Conservation (phyloP, 1,139 yeast species). For the Nakaseomyces nivariensis region DNA sequence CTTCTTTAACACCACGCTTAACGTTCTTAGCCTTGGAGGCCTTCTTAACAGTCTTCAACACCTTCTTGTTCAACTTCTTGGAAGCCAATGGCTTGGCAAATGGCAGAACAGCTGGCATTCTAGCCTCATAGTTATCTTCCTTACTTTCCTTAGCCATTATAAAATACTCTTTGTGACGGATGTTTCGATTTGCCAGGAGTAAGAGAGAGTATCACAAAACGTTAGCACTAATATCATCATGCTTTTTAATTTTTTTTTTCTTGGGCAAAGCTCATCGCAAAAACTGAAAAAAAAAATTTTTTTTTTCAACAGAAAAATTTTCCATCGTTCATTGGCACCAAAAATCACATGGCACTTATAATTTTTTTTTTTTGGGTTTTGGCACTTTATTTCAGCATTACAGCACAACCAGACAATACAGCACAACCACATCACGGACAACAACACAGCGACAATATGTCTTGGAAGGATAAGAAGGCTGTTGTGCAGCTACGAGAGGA, state of each 20-base stretch:
- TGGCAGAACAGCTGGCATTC: conserved; percentile 82
- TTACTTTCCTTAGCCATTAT: conserved; percentile 28
- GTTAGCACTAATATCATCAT: no score
- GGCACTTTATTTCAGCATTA: no score
- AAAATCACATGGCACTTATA: background rate
- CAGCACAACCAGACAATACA: no score
- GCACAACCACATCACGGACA: no score
- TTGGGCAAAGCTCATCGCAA: conserved; percentile 7
- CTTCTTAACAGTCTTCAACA: conserved; percentile 89
- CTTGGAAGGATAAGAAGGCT: conserved; percentile 38
- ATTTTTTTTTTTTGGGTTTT: no score
- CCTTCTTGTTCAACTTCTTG: conserved; percentile 90
- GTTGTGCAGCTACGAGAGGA: conserved; percentile 67
- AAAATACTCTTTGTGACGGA: background rate
- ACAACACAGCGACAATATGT: background rate
- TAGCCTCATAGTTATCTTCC: conserved; percentile 79
- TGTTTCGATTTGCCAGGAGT: background rate
- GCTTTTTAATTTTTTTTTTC: no score
- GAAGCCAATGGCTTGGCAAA: conserved; percentile 95
- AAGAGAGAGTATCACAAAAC: background rate
- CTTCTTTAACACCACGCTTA: conserved; percentile 98
- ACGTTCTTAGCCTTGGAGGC: conserved; percentile 98
- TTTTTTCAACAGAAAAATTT: background rate
- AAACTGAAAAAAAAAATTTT: conserved; percentile 6
- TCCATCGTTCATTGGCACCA: background rate